Evolutionary conservation across 768 basidiomycete genomes (phyloP), one percentile per base, ranked within the genome.

Genomic region (Steccherinum ochraceum): DNA sequence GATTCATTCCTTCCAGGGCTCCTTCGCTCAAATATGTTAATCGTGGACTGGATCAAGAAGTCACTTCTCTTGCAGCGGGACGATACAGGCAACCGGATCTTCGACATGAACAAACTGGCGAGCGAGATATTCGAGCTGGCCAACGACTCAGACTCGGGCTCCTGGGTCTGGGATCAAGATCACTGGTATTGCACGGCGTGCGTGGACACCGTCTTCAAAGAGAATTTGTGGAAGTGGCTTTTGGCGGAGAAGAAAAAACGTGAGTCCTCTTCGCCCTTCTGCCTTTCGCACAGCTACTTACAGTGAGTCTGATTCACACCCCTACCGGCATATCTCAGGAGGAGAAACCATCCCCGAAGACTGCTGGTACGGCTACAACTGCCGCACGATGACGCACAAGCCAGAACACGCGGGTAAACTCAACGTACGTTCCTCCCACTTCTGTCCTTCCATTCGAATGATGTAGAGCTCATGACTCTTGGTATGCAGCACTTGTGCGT

Each of bases 331-430:
- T 21, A 24, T n/a, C 3, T 26, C 19, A 66, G 64, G 23, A 12
- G 60, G 60, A 10, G 41, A 41, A 16, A 48, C 46, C 11, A 18
- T 55, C 3, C 41, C 53, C 18, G 63, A 64, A 12, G 63, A 70
- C 51, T 70, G 68, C 52, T 70, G 68, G 68, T 70, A 70, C 45
- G 68, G 68, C 7, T 68, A 66, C 45, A 62, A 64, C 44, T 70
- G 68, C 44, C 63, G 68, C 40, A 70, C 68, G 11, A 64, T 66
- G 58, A 49, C 52, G 1, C 67, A 68, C 51, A 62, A 54, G 18
- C 11, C 16, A 2, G 23, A 13, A 1, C 68, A 70, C 49, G 67
- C 66, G 0, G 3, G 16, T 40, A 60, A 55, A 49, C 52, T 67
- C 49, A 69, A 69, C 44, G 67, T 69, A 47, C 40, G 67, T 50